phyloP scores from a whole-genome alignment of 768 basidiomycete species.

The Paxillus ammoniavirescens region DNA sequence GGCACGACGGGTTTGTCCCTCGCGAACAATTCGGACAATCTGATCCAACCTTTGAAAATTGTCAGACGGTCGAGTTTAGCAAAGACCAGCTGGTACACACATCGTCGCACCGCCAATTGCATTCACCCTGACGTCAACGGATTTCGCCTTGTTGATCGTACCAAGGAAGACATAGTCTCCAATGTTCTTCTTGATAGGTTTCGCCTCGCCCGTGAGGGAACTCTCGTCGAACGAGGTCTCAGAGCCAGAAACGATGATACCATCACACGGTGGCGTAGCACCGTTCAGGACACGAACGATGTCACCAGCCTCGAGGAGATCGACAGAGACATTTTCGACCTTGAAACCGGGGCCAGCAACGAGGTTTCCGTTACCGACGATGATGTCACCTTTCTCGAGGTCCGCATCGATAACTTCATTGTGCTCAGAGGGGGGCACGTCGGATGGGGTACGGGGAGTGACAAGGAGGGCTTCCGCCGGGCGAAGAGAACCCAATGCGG shows the following conservation, averaged over 20 bases:
- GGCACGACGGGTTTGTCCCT: conserved; percentile 70
- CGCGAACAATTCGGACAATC: conserved; percentile 72
- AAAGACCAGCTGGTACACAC: conserved; percentile 33
- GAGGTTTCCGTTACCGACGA: conserved; percentile 10
- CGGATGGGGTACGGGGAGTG: conserved; percentile 16
- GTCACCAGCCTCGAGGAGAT: conserved; percentile 76
- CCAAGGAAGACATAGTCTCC: conserved; percentile 76
- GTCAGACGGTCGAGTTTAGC: background rate
- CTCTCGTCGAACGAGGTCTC: conserved; percentile 73
- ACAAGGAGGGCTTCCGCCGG: conserved; percentile 62
- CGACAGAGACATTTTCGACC: conserved; percentile 46
- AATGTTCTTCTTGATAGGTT: conserved; percentile 51
- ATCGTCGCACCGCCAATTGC: conserved; percentile 68
- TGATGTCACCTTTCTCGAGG: conserved; percentile 36
- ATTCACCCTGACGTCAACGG: conserved; percentile 61
- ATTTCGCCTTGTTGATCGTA: conserved; percentile 65
- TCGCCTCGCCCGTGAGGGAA: conserved; percentile 80
- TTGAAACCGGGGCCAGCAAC: conserved; percentile 19
- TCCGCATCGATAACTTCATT: conserved; percentile 26
- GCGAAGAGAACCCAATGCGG: conserved; percentile 61
- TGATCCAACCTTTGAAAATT: conserved; percentile 56
- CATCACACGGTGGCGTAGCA: conserved; percentile 76
- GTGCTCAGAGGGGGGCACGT: background rate
- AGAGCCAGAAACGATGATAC: conserved; percentile 50
- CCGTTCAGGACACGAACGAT: conserved; percentile 73